phyloP scores from a whole-genome alignment of 1,139 yeast genomes.

The Yamadazyma atlantica region DNA sequence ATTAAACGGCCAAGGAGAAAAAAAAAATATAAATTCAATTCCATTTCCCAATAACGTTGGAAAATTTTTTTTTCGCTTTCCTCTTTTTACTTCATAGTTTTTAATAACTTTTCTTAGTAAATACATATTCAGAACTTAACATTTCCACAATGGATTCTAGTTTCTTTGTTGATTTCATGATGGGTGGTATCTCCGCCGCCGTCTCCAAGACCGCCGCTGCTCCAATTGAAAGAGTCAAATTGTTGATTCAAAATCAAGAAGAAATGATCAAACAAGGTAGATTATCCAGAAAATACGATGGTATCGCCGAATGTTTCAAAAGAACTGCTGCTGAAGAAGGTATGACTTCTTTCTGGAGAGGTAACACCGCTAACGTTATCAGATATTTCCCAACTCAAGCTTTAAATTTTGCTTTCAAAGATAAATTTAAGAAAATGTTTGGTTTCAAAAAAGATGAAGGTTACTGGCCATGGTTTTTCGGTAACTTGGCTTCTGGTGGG shows the following conservation, averaged over 20 bases:
- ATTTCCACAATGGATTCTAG: conserved; percentile 26
- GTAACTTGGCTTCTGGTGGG: conserved; percentile 60
- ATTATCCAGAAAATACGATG: conserved; percentile 49
- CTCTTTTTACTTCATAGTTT: conserved; percentile 8
- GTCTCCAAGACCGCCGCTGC: conserved; percentile 57
- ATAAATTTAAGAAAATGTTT: conserved; percentile 50
- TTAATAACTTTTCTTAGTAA: conserved; percentile 1
- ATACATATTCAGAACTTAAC: conserved; percentile 12
- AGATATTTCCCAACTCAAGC: conserved; percentile 60
- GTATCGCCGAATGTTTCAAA: conserved; percentile 51
- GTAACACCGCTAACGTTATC: conserved; percentile 56
- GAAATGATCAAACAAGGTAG: conserved; percentile 58
- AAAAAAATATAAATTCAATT: conserved; percentile 12
- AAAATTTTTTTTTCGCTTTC: conserved; percentile 11
- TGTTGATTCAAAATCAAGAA: conserved; percentile 54
- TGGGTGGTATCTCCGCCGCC: conserved; percentile 61
- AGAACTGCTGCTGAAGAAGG: conserved; percentile 58
- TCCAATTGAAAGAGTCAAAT: conserved; percentile 56
- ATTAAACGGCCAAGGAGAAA: conserved; percentile 10
- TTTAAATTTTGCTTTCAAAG: conserved; percentile 54
- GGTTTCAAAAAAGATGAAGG: conserved; percentile 53
- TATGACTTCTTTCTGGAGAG: conserved; percentile 54
- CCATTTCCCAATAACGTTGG: conserved; percentile 9
- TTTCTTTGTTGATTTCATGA: conserved; percentile 42
- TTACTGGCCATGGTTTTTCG: conserved; percentile 53